Evolutionary conservation across 148 eudicot genomes (phyloP).

Genomic region (Rhododendron ovatum): DNA sequence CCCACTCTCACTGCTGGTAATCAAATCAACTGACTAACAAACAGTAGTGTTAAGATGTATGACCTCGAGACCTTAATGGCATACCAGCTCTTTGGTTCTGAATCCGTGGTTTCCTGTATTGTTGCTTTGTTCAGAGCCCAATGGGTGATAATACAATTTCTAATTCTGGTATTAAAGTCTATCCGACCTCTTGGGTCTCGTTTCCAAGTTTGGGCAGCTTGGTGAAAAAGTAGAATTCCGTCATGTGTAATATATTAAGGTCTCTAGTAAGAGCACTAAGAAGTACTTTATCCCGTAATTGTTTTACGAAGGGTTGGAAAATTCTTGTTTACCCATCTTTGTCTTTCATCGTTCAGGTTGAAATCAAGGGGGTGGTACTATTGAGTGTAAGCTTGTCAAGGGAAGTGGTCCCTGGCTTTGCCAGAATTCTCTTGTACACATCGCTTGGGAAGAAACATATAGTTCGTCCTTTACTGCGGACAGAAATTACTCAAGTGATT

Average conservation of each 20-base stretch:
- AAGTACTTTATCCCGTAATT: background rate
- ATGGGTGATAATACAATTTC: background rate
- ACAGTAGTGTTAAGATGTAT: background rate
- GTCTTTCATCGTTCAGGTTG: conserved; percentile 41
- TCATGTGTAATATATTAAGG: background rate
- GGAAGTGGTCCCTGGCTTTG: conserved; percentile 89
- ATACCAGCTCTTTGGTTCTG: background rate
- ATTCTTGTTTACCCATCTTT: background rate
- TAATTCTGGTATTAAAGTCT: background rate
- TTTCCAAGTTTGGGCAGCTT: background rate
- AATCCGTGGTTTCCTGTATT: background rate
- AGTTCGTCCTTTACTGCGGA: conserved; percentile 78
- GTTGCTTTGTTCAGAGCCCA: conserved; percentile 3
- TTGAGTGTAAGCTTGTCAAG: conserved; percentile 76
- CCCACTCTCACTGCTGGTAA: background rate
- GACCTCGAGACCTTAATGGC: background rate
- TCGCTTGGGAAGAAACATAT: conserved; percentile 88
- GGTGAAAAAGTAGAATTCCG: background rate
- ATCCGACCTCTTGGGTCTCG: background rate
- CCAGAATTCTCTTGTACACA: conserved; percentile 82
- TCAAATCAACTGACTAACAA: background rate
- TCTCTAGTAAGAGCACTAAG: background rate
- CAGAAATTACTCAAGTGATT: conserved; percentile 94
- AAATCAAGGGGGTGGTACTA: conserved; percentile 69
- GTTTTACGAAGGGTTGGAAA: background rate